These are phyloP conservation scores for Hyparrhenia diplandra DNA, from an alignment of 176 grass and related monocot genomes.

Conservation along the genomic window DNA sequence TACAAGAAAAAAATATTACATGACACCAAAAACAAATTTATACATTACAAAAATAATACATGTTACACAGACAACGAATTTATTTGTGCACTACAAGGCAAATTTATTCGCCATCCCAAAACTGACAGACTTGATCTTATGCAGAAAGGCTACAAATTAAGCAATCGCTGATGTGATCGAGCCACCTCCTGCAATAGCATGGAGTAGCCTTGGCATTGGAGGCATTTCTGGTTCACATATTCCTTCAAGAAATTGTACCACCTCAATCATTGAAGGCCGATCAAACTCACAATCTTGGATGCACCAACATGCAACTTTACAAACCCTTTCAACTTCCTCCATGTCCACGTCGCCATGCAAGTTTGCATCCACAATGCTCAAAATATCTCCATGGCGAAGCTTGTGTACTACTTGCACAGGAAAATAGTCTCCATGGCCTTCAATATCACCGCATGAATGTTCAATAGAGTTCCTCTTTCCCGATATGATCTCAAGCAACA, in stretches of 20 bases:
- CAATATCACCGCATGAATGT: background rate
- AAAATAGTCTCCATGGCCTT: conserved; percentile 6
- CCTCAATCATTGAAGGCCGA: background rate
- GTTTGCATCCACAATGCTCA: conserved; percentile 6
- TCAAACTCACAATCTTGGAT: background rate
- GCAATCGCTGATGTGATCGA: no score
- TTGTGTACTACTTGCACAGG: conserved; percentile 13
- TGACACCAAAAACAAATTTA: no score
- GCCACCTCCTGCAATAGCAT: background rate
- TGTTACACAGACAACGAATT: no score
- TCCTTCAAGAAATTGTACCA: background rate
- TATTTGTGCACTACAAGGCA: no score
- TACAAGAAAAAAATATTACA: no score
- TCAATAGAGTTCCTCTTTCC: conserved; percentile 8
- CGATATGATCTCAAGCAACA: conserved; percentile 30
- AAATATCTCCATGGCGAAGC: background rate
- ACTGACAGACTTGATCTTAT: no score
- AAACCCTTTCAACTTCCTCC: conserved; percentile 29
- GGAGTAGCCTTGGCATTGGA: background rate
- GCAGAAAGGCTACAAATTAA: no score
- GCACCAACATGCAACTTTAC: conserved; percentile 44
- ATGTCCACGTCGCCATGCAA: conserved; percentile 8
- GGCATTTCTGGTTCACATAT: background rate
- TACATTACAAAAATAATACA: no score
- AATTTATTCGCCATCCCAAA: no score